These are phyloP conservation scores for Chernovozyma aurita DNA, from an alignment of 1,139 yeast genomes.

Conservation along the genomic window DNA sequence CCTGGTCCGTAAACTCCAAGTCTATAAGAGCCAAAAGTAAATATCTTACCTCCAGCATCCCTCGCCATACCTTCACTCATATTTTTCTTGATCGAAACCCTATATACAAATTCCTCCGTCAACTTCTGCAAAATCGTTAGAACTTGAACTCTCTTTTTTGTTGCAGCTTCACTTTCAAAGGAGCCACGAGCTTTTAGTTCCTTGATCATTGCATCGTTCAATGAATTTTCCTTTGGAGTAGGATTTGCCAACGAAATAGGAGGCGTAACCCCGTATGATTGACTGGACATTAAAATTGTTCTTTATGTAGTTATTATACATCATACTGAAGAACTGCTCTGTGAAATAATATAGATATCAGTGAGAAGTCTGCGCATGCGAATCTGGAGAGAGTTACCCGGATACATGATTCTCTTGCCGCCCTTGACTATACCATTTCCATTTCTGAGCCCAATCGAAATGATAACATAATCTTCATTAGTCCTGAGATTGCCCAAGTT, in stretches of 20 bases:
- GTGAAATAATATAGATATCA: too few species aligned
- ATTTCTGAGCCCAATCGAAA: not conserved
- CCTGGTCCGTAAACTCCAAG: constrained; percentile 98
- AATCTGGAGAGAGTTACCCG: not conserved
- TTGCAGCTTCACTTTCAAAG: constrained; percentile 80
- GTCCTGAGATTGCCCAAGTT: too few species aligned
- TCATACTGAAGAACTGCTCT: too few species aligned
- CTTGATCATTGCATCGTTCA: constrained; percentile 71
- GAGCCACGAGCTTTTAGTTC: constrained; percentile 85
- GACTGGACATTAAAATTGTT: constrained; percentile 21
- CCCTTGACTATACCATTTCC: too few species aligned
- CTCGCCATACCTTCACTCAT: constrained; percentile 97
- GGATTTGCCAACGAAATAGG: constrained; percentile 86
- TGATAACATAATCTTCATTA: too few species aligned
- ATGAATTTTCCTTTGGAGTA: constrained; percentile 67
- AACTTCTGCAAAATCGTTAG: constrained; percentile 65
- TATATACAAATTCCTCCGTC: constrained; percentile 75
- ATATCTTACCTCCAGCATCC: constrained; percentile 96
- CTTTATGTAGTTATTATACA: not conserved
- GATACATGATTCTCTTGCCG: too few species aligned
- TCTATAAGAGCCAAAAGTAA: constrained; percentile 91
- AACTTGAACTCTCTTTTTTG: constrained; percentile 74
- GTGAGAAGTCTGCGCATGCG: not conserved
- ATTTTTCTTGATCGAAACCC: constrained; percentile 72
- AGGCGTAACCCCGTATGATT: constrained; percentile 75